Evolutionary conservation across 2,329 filamentous ascomycete genomes (phyloP), one percentile per base, ranked within the genome.

Genomic region (Trichoderma koningiopsis): DNA sequence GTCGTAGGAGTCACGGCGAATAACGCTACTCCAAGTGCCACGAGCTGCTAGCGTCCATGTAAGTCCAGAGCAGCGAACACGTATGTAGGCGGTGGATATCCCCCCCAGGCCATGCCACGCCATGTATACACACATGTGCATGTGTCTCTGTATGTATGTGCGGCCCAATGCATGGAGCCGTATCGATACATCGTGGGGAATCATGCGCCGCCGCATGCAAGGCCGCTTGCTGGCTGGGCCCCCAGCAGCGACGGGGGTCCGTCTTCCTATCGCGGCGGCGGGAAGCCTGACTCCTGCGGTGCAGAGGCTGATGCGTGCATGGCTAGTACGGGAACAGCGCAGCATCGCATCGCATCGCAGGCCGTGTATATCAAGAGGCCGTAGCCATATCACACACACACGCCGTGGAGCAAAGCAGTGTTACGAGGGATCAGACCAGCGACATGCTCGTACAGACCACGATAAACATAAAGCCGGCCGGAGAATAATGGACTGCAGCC

Each of bases 131-230:
- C 33, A 27, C 24, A 31, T 55, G 40, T n/a, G 40, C 33, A 58
- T 58, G 56, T 31, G 33, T 35, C 33, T 4, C 13, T 35, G 5
- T 27, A 55, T 55, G 27, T 31, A 58, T 40, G 33, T 58, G 55
- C 55, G 33, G 24, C 56, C 56, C 56, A 58, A 58, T 58, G 56
- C 56, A 58, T 37, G 56, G 22, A 24, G 31, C 58, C 37, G 27
- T 61, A 47, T 61, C 58, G 58, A 61, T 33, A 49, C 59, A 61
- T 61, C 59, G 59, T 61, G 59, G 59, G 59, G 59, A 61, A 61
- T 61, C 59, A 61, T 61, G 40, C 43, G 24, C 59, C 59, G 59
- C 22, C 47, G 47, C 47, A 55, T 55, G 52, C 52, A 55, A 27
- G 52, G 58, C 40, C 43, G 27, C 37, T 7, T 49, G 31, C 19